These are phyloP conservation scores for Castanea sativa DNA, from an alignment of 306 rosid species.

Conservation along the genomic window DNA sequence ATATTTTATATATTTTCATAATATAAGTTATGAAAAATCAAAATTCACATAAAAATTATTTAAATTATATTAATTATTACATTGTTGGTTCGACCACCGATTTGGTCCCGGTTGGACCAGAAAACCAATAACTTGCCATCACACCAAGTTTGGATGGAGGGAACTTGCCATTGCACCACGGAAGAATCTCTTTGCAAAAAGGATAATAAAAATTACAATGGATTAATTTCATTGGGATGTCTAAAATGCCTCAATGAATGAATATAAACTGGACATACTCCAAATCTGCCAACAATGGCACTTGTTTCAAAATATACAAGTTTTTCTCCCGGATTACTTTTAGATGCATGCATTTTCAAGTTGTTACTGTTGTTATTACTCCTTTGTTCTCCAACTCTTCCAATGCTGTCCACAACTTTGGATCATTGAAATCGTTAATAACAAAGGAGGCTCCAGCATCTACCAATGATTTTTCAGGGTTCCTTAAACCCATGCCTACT, in stretches of 20 bases:
- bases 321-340: neutral
- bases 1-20: too few species aligned
- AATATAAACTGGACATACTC: neutral
- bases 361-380: neutral
- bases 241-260: neutral
- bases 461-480: constrained; percentile 20
- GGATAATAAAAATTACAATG: too few species aligned
- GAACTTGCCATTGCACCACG: too few species aligned
- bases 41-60: too few species aligned
- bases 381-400: constrained; percentile 9
- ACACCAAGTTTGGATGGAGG: too few species aligned
- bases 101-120: rapidly evolving
- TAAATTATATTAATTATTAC: too few species aligned
- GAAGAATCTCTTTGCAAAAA: too few species aligned
- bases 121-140: too few species aligned
- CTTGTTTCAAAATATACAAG: too few species aligned
- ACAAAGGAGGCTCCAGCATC: constrained; percentile 39
- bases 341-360: neutral
- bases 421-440: constrained; percentile 32
- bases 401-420: constrained; percentile 30
- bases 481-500: constrained; percentile 38
- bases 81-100: rapidly evolving
- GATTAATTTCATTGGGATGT: neutral
- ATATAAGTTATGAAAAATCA: too few species aligned
- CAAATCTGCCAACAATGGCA: neutral